Evolutionary conservation across 2,329 filamentous ascomycete genomes (phyloP).

Genomic region (Davidsoniella virescens): DNA sequence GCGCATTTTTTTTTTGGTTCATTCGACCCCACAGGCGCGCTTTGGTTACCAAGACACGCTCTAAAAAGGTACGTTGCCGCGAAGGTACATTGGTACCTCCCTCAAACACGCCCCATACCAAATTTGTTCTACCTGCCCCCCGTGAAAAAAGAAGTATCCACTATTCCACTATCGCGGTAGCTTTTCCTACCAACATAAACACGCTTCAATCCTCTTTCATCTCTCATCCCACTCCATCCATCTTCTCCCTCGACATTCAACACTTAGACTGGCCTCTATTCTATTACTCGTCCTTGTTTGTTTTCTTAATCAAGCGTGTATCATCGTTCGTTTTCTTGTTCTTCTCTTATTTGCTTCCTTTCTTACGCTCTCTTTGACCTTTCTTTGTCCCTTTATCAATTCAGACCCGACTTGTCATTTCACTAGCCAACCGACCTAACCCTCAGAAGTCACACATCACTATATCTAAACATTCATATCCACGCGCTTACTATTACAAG

Average conservation of each 20-base stretch:
- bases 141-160: conserved; percentile 9
- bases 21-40: conserved; percentile 10
- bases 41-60: conserved; percentile 7
- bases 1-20: background rate
- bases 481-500: too few species aligned
- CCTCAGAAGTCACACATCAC: background rate
- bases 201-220: conserved; percentile 9
- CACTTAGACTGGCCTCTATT: conserved; percentile 9
- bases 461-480: background rate
- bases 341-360: conserved; percentile 15
- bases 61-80: conserved; percentile 19
- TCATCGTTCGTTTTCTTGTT: conserved; percentile 15
- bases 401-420: conserved; percentile 14
- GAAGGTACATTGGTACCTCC: conserved; percentile 9
- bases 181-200: conserved; percentile 13
- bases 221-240: conserved; percentile 2
- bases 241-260: conserved; percentile 2
- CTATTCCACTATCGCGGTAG: conserved; percentile 14
- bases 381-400: conserved; percentile 15
- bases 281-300: conserved; percentile 8
- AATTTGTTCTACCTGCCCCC: conserved; percentile 6
- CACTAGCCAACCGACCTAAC: conserved; percentile 4
- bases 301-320: conserved; percentile 13
- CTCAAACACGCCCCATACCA: conserved; percentile 10
- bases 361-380: conserved; percentile 13